phyloP scores from a whole-genome alignment of 441 rosid genomes.

The Biscutella auriculata region DNA sequence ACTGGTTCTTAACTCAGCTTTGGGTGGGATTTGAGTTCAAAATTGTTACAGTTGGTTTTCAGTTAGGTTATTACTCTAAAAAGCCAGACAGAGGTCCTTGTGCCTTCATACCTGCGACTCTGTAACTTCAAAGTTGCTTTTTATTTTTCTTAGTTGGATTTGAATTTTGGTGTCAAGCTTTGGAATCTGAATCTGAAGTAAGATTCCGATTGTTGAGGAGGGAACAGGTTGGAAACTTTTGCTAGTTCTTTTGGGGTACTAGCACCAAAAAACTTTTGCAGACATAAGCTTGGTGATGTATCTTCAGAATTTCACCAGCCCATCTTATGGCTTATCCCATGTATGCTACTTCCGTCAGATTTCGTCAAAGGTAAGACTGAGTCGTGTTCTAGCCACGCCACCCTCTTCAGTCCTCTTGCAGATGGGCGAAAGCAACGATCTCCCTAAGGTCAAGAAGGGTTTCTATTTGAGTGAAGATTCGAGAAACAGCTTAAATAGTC shows the following conservation, averaged over 20 bases:
- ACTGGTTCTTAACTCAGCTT: neutral
- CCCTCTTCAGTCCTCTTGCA: conserved; percentile 38
- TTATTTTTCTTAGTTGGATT: neutral
- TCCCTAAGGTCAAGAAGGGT: conserved; percentile 28
- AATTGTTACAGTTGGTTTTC: neutral
- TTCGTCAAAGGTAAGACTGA: conserved; percentile 22
- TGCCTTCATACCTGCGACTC: neutral
- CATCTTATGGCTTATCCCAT: conserved; percentile 23
- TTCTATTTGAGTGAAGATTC: conserved; percentile 21
- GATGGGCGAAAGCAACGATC: conserved; percentile 37
- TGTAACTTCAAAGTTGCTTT: neutral
- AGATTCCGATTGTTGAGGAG: conserved; percentile 3
- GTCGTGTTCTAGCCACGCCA: conserved; percentile 30
- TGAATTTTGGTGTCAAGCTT: conserved; percentile 2
- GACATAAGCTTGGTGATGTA: conserved; percentile 36
- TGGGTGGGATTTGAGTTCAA: neutral
- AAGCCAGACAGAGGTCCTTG: neutral
- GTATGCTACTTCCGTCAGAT: conserved; percentile 16
- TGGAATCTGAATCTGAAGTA: neutral
- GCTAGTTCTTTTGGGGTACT: neutral
- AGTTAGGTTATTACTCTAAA: neutral
- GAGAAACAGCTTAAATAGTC: conserved; percentile 11
- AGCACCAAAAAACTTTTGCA: conserved; percentile 16
- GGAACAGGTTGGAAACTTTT: conserved; percentile 2
- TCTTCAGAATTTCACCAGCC: conserved; percentile 26